Conservation (phyloP, 306 rosid species). For the Sicyos edulis region DNA sequence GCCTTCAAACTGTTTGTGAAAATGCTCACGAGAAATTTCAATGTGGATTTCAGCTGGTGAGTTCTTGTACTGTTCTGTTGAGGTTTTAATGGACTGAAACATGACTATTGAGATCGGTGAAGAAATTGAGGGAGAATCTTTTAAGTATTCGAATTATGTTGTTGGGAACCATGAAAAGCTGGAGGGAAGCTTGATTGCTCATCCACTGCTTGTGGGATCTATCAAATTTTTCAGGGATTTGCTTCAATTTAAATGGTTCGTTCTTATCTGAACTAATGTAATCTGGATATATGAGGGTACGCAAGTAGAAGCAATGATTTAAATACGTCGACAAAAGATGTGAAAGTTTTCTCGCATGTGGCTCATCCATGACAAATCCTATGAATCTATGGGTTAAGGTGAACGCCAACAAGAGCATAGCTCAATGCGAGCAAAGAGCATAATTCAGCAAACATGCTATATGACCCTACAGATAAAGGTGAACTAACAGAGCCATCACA, state of each 20-base stretch:
- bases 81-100: too few species aligned
- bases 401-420: too few species aligned
- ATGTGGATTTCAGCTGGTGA: not conserved
- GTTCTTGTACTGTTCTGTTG: not conserved
- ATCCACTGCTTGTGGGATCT: not conserved
- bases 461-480: too few species aligned
- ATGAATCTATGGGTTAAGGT: not conserved
- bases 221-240: not conserved
- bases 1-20: not conserved
- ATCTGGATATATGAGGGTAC: not conserved
- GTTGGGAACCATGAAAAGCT: not conserved
- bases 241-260: not conserved
- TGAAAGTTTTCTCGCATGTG: not conserved
- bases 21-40: not conserved
- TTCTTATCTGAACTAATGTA: not conserved
- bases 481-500: too few species aligned
- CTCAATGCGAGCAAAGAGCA: too few species aligned
- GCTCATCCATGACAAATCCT: not conserved
- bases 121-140: not conserved
- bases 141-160: not conserved
- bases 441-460: too few species aligned
- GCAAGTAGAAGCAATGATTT: not conserved
- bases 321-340: not conserved
- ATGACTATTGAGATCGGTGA: not conserved
- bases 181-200: not conserved